Conservation (phyloP, 805 yeast species). For the Saccharomycopsis lassenensis region DNA sequence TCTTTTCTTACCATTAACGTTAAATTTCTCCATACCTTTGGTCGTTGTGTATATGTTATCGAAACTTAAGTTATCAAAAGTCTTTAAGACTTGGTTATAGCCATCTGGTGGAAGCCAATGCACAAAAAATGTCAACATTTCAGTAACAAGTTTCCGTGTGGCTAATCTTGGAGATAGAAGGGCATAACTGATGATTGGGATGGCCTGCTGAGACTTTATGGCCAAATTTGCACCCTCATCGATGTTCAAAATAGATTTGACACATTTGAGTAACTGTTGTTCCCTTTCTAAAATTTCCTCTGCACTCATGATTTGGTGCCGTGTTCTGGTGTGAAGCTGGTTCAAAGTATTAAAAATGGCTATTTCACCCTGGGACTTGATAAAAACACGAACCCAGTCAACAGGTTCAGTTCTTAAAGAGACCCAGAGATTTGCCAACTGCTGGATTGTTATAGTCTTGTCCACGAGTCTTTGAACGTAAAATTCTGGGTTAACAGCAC, state of each 20-base stretch:
- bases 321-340: constrained; percentile 20
- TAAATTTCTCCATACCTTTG: constrained; percentile 14
- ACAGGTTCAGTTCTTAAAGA: constrained; percentile 83
- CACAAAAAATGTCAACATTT: constrained; percentile 50
- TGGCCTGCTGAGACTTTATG: constrained; percentile 31
- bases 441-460: constrained; percentile 53
- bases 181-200: constrained; percentile 60
- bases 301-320: constrained; percentile 14
- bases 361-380: constrained; percentile 72
- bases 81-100: constrained; percentile 45
- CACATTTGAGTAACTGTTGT: constrained; percentile 61
- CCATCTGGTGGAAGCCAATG: constrained; percentile 34
- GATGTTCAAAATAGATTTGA: constrained; percentile 61
- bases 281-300: constrained; percentile 56
- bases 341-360: constrained; percentile 55
- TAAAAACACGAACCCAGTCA: constrained; percentile 66
- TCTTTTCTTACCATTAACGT: constrained; percentile 1
- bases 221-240: constrained; percentile 52
- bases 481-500: constrained; percentile 48
- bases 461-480: constrained; percentile 68
- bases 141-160: constrained; percentile 74
- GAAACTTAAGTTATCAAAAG: constrained; percentile 33
- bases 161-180: constrained; percentile 62
- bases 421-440: constrained; percentile 79
- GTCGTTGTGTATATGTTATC: constrained; percentile 9